Percentiles rank a stretch among this genome's conserved stretches.
Evolutionary conservation across 2,329 filamentous ascomycete species (phyloP).

Genomic region (Lecanoromycetidae sp.): DNA sequence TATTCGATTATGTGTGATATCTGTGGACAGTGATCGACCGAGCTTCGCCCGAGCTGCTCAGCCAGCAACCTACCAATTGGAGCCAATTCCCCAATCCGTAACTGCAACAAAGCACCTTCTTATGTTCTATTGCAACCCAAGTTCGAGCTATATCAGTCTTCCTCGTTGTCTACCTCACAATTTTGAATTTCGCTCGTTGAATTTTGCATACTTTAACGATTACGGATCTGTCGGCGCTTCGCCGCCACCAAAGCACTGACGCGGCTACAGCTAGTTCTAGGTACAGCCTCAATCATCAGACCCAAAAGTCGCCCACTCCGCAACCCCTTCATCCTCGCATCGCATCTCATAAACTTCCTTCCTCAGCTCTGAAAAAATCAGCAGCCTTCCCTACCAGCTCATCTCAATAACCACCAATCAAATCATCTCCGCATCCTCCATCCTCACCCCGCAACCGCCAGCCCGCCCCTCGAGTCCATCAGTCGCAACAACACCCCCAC

Average conservation of each 20-base stretch:
- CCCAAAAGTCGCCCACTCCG: neutral
- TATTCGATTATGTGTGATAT: no score
- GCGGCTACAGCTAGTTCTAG: neutral
- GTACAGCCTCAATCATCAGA: neutral
- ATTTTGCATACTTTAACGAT: neutral
- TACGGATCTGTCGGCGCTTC: neutral
- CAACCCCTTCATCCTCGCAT: neutral
- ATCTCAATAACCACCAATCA: neutral
- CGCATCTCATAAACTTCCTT: neutral
- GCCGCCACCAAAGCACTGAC: slow-evolving; percentile 7
- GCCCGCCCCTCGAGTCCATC: neutral
- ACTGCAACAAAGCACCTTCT: no score
- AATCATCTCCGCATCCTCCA: neutral
- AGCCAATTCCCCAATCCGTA: no score
- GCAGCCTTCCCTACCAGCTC: neutral
- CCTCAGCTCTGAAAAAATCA: no score
- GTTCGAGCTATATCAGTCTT: no score
- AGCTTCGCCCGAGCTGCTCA: no score
- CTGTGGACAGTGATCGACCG: no score
- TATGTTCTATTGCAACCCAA: no score
- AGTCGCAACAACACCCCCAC: neutral
- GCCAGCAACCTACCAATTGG: no score
- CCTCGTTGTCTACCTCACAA: no score
- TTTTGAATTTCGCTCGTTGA: neutral
- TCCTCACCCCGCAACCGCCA: neutral